Conservation (phyloP, 108 stramenopile genomes). For the Cyclotella atomus region DNA sequence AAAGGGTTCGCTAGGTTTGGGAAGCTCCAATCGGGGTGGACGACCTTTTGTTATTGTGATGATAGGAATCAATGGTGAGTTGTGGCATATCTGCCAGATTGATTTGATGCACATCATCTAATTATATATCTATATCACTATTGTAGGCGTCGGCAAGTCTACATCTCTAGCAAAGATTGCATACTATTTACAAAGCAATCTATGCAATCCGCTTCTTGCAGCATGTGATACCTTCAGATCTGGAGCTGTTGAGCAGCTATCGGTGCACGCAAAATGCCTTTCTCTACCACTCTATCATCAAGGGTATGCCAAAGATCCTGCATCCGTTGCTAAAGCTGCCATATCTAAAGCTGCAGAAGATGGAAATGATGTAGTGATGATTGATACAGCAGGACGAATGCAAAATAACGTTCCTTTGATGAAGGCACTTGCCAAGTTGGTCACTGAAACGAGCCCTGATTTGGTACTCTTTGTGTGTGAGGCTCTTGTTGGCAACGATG, state of each 20-base stretch:
- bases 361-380: slow-evolving; percentile 91
- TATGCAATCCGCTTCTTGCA: slow-evolving; percentile 84
- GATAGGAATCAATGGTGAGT: slow-evolving; percentile 96
- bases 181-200: slow-evolving; percentile 77
- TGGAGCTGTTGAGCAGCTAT: slow-evolving; percentile 97
- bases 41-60: slow-evolving; percentile 91
- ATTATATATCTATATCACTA: too few species aligned
- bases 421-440: slow-evolving; percentile 93
- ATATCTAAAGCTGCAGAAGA: slow-evolving; percentile 83
- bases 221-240: slow-evolving; percentile 99
- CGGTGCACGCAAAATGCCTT: slow-evolving; percentile 89
- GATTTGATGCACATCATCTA: slow-evolving; percentile 47
- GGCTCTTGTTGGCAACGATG: slow-evolving; percentile 97
- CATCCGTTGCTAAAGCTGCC: slow-evolving; percentile 88
- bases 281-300: slow-evolving; percentile 92
- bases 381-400: slow-evolving; percentile 98
- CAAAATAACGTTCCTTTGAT: slow-evolving; percentile 98
- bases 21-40: slow-evolving; percentile 28
- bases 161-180: slow-evolving; percentile 94
- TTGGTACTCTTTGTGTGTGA: slow-evolving; percentile 95
- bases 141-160: slow-evolving; percentile 81
- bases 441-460: slow-evolving; percentile 91
- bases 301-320: slow-evolving; percentile 95
- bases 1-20: slow-evolving; percentile 45
- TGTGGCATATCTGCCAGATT: too few species aligned